Conservation (phyloP, 73 alveolate genomes). For the Paraurostyla sp. region DNA sequence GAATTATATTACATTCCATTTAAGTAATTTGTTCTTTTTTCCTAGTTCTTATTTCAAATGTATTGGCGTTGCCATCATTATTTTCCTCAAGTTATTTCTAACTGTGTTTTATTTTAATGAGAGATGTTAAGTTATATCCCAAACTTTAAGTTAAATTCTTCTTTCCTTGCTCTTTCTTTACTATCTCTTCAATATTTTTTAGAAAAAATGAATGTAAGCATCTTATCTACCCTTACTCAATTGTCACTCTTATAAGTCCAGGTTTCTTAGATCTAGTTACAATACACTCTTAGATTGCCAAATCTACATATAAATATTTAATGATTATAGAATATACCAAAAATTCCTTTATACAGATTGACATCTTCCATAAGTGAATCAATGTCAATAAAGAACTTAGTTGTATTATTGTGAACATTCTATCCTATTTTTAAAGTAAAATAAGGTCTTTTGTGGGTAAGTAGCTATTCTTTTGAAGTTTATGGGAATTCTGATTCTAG, state of each 20-base stretch:
- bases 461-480: neutral
- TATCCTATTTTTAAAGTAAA: neutral
- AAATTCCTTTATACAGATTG: neutral
- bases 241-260: neutral
- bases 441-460: neutral
- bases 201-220: neutral
- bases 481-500: neutral
- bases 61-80: neutral
- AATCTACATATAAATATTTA: neutral
- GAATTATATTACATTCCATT: neutral
- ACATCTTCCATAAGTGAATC: neutral
- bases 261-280: constrained; percentile 40
- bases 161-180: neutral
- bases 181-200: neutral
- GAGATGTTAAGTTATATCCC: neutral
- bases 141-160: neutral
- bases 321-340: neutral
- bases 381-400: constrained; percentile 27
- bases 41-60: neutral
- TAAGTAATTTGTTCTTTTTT: neutral
- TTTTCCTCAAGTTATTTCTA: neutral
- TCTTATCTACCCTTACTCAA: neutral
- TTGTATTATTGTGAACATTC: neutral
- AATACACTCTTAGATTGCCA: constrained; percentile 13
- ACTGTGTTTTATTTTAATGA: neutral